Base-by-base conservation (phyloP, 495 filamentous ascomycete species). In the Tuber melanosporum region DNA sequence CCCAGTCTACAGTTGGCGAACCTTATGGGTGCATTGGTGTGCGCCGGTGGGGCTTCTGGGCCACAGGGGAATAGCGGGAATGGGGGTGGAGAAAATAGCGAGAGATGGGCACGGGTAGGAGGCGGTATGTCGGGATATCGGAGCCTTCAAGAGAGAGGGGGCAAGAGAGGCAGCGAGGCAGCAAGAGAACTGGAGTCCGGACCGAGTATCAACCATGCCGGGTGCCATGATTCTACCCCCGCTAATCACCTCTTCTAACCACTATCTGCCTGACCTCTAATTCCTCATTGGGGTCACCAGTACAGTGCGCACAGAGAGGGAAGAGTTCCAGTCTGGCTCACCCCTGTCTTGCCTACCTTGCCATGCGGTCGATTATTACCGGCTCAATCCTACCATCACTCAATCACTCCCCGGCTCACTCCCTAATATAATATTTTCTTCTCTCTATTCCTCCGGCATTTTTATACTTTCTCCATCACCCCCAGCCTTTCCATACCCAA, bases 401-500 rank as follows among this genome's bases (percentile, higher is more conserved):
- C n/a, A 62, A 32, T 32, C 57, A 26, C n/a, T 62, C 57, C 5
- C 52, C 52, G 26, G 22, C 22, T 57, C 8, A 26, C 52, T 26
- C 52, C 26, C 32, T 26, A 32, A 62, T 62, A 62, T 62, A 15
- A 15, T 32, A 62, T 32, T 32, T 62, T 62, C 32, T 69, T 69
- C 45, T 43, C 36, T 70, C 32, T 75, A 43, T 66, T 32, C 8
- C 14, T 75, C 47, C 47, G 62, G 12, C 0, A 36, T 39, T 79
- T 79, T 71, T 39, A 46, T 45, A 47, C 71, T 72, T 41, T 72
- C 39, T 26, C 49, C 52, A 14, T 78, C 69, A 20, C 71, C 76
- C 43, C 75, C 71, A 78, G 70, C 70, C 76, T 80, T 69, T 41
- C 19, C 43, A 32, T 75, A 22, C n/a, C 46, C 73, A 17, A 73